Evolutionary conservation across 2,329 filamentous ascomycete species (phyloP).

Genomic region (Herpotrichia juniperi): DNA sequence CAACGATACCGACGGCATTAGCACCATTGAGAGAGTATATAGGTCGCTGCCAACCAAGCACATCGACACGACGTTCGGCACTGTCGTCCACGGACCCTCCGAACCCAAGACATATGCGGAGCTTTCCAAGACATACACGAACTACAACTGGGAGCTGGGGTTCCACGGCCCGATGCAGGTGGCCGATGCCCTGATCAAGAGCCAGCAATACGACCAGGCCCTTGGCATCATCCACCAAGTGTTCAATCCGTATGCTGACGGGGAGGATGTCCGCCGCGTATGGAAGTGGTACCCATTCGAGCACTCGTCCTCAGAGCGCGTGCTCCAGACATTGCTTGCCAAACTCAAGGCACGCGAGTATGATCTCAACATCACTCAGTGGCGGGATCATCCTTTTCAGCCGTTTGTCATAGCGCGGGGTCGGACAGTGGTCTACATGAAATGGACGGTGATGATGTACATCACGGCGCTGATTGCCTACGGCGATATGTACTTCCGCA

Average conservation of each 20-base stretch:
- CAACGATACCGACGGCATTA: background rate
- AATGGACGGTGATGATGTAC: slow-evolving; percentile 40
- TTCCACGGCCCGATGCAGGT: slow-evolving; percentile 25
- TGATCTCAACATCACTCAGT: slow-evolving; percentile 8
- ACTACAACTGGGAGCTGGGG: slow-evolving; percentile 42
- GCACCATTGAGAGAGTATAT: too few relatives aligned
- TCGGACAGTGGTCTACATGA: slow-evolving; percentile 38
- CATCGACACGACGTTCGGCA: background rate
- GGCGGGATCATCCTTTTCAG: slow-evolving; percentile 28
- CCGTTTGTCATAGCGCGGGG: slow-evolving; percentile 28
- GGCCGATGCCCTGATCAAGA: slow-evolving; percentile 8
- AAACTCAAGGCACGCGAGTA: too few relatives aligned
- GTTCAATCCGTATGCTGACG: background rate
- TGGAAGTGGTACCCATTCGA: too few relatives aligned
- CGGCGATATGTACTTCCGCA: slow-evolving; percentile 36
- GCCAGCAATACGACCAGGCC: background rate
- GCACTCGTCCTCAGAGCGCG: background rate
- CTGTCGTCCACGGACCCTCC: background rate
- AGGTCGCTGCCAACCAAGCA: too few relatives aligned
- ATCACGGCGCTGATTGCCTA: slow-evolving; percentile 36
- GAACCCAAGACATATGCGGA: slow-evolving; percentile 27
- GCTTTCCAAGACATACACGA: slow-evolving; percentile 18
- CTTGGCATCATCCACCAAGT: background rate
- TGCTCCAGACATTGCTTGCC: too few relatives aligned
- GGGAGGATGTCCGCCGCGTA: too few relatives aligned